Conservation (phyloP, 331 rosid genomes). For the Stylosanthes scabra region DNA sequence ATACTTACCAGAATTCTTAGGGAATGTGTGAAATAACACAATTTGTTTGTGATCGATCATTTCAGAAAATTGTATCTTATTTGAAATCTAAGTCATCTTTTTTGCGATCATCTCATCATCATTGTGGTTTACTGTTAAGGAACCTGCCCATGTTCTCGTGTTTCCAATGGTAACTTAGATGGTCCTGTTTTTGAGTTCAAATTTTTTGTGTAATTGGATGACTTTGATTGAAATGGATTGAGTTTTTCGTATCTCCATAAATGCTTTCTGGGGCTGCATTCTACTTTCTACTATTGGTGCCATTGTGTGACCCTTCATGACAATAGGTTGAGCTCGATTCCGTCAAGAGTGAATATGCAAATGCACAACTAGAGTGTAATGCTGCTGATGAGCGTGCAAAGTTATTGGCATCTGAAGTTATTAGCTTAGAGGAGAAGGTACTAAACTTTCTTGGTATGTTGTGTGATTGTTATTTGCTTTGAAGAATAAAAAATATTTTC, state of each 20-base stretch:
- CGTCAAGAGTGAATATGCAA: slow-evolving; percentile 73
- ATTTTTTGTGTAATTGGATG: slow-evolving; percentile 19
- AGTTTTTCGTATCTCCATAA: neutral
- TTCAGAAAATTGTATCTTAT: too few species aligned
- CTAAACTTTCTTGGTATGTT: slow-evolving; percentile 53
- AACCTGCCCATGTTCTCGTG: too few species aligned
- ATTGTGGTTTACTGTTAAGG: too few species aligned
- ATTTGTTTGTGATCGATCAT: too few species aligned
- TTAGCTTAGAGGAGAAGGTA: slow-evolving; percentile 99
- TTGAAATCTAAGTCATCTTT: too few species aligned
- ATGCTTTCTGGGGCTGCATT: slow-evolving; percentile 11
- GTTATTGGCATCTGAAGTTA: slow-evolving; percentile 96
- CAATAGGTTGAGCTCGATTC: slow-evolving; percentile 82
- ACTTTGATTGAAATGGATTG: slow-evolving; percentile 19
- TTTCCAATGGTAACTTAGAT: too few species aligned
- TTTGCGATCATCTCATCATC: too few species aligned
- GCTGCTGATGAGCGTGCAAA: slow-evolving; percentile 98
- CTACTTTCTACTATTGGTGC: slow-evolving; percentile 20
- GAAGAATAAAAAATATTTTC: neutral
- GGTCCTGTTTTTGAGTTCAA: slow-evolving; percentile 7
- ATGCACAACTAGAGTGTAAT: slow-evolving; percentile 89
- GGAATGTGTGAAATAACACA: too few species aligned
- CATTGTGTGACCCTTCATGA: slow-evolving; percentile 28
- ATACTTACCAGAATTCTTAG: too few species aligned
- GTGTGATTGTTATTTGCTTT: slow-evolving; percentile 37